Evolutionary conservation across 208 protist species (phyloP).

Genomic region (Polymyxa betae): DNA sequence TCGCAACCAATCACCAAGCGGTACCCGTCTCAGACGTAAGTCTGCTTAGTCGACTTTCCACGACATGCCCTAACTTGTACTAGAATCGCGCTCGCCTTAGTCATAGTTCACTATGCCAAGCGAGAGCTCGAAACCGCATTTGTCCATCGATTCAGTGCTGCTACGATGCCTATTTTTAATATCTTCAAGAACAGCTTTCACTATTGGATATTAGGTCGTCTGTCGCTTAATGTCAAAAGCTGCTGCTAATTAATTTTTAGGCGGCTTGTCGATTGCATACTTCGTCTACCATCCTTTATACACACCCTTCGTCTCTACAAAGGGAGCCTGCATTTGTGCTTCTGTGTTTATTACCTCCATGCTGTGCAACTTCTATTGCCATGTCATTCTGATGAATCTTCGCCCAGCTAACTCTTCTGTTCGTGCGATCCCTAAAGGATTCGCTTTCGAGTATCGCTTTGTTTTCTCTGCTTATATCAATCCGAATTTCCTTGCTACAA

Average conservation of each 20-base stretch:
- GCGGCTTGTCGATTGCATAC: constrained; percentile 83
- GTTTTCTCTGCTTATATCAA: background rate
- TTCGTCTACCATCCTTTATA: constrained; percentile 83
- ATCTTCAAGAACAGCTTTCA: constrained; percentile 91
- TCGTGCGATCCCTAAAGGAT: constrained; percentile 10
- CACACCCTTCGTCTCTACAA: constrained; percentile 72
- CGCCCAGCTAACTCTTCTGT: constrained; percentile 68
- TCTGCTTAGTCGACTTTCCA: background rate
- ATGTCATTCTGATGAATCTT: constrained; percentile 84
- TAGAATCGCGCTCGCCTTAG: constrained; percentile 80
- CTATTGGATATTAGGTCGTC: constrained; percentile 84
- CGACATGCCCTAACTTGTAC: background rate
- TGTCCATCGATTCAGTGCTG: constrained; percentile 88
- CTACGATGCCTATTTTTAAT: constrained; percentile 90
- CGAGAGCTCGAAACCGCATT: constrained; percentile 89
- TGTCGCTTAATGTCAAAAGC: background rate
- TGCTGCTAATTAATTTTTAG: constrained; percentile 25
- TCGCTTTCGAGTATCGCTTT: background rate
- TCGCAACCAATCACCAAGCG: constrained; percentile 54
- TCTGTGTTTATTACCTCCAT: constrained; percentile 73
- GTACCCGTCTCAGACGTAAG: background rate
- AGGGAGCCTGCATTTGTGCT: constrained; percentile 58
- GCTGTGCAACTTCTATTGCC: constrained; percentile 84
- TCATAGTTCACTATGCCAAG: constrained; percentile 87
- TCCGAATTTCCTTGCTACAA: too few relatives aligned